phyloP scores from a whole-genome alignment of 2,329 filamentous ascomycete genomes.

The Pochonia chlamydosporia region DNA sequence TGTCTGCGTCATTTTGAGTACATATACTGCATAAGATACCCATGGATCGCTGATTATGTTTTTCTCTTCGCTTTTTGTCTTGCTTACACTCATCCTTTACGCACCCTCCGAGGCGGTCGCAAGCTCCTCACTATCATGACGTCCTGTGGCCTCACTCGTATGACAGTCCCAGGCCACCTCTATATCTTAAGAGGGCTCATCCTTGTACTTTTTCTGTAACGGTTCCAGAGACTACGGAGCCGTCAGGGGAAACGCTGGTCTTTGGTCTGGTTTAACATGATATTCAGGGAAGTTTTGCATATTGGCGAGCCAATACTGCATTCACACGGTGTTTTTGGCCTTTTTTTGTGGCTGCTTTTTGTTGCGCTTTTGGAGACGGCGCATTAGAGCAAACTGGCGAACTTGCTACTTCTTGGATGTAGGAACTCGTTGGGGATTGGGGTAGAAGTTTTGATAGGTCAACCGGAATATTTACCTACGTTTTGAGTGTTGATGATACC shows the following conservation, averaged over 20 bases:
- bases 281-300: neutral
- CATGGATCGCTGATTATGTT: conserved; percentile 1
- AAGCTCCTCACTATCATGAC: neutral
- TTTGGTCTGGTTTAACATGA: neutral
- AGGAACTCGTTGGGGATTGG: neutral
- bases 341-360: neutral
- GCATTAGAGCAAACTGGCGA: neutral
- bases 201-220: neutral
- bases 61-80: neutral
- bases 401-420: neutral
- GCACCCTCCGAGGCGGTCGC: neutral
- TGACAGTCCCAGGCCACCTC: no score
- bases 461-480: neutral
- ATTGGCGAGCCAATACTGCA: neutral
- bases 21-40: conserved; percentile 18
- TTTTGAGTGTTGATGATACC: neutral
- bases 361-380: neutral
- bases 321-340: neutral
- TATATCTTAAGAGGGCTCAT: neutral
- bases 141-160: neutral
- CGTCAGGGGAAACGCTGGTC: neutral
- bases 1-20: conserved; percentile 6
- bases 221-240: neutral
- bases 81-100: neutral
- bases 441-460: neutral